Conservation (phyloP, 2,329 filamentous ascomycete genomes). For the Fusarium subglutinans region DNA sequence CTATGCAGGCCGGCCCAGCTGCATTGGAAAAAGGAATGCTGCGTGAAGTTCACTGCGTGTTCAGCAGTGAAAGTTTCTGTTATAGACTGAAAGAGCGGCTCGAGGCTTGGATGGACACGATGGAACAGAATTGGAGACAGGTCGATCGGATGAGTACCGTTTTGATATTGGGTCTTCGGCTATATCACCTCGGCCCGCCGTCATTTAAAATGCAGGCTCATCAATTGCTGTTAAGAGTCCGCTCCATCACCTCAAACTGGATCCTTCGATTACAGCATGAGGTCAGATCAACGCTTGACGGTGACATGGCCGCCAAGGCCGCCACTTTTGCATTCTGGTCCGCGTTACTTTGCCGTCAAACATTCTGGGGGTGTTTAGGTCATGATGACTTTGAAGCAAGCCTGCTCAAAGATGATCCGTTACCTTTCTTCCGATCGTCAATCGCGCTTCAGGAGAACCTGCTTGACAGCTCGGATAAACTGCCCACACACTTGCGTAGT, state of each 20-base stretch:
- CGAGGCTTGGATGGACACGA: slow-evolving; percentile 50
- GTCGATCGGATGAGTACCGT: slow-evolving; percentile 65
- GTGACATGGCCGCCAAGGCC: slow-evolving; percentile 46
- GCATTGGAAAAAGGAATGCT: slow-evolving; percentile 43
- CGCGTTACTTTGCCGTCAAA: slow-evolving; percentile 63
- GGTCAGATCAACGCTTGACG: slow-evolving; percentile 50
- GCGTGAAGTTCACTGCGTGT: slow-evolving; percentile 58
- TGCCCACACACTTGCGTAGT: not conserved
- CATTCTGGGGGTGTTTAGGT: slow-evolving; percentile 36
- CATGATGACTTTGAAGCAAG: not conserved
- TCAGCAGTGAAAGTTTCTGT: slow-evolving; percentile 62
- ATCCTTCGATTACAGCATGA: slow-evolving; percentile 57
- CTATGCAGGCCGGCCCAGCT: slow-evolving; percentile 64
- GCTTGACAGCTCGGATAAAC: slow-evolving; percentile 10
- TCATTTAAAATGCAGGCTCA: slow-evolving; percentile 32
- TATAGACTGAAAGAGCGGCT: slow-evolving; percentile 58
- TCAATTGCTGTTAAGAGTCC: slow-evolving; percentile 52
- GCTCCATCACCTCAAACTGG: slow-evolving; percentile 60
- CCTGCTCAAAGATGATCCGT: not conserved
- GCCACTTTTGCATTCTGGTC: slow-evolving; percentile 60
- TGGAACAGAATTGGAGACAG: slow-evolving; percentile 68
- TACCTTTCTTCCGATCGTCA: slow-evolving; percentile 37
- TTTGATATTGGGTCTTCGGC: slow-evolving; percentile 59
- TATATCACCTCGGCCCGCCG: slow-evolving; percentile 29
- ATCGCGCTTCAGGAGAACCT: slow-evolving; percentile 44